Base-by-base conservation (phyloP, 805 yeast genomes). In the Candida gorgasii region DNA sequence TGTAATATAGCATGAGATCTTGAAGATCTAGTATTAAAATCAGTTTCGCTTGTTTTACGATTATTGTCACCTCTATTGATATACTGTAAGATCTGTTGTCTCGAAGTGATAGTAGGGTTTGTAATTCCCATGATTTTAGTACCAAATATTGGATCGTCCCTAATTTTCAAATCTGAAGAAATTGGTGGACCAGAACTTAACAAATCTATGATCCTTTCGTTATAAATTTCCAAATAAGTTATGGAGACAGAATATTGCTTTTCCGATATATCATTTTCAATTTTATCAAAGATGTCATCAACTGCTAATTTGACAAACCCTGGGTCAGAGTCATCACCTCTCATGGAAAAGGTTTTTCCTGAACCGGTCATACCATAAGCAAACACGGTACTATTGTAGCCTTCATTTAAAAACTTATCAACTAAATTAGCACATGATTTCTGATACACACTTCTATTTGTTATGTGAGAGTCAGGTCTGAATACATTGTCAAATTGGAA, bases 281-380 rank as follows among this genome's bases (percentile, higher is more conserved):
- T 70, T 40, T 73, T 72, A 11, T 69, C 62, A 54, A 82, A 89
- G 2, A 86, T 69, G 33, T 78, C 76, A 42, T 73, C 69, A 9
- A 83, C 82, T 4, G 92, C 82, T 28, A 80, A 65, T 29, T 84
- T 80, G 32, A 89, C 84, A 37, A 89, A 72, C 3, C 96, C 96
- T 0, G 83, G 81, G 47, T 81, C 83, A 4, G 51, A 47, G 2
- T 62, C 69, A 19, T 73, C 68, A 22, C 96, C 96, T 48, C 82
- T 83, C 95, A 89, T 89, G 2, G 95, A 79, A 57, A 78, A 82
- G 0, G 97, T 89, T 61, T 89, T 89, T 8, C 97, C 97, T 1
- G 95, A 84, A 0, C 96, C 96, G 0, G 97, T 89, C 89, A 86
- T 86, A 26, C 97, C 97, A 55, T 89, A 89, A 0, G 98, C 97